phyloP scores from a whole-genome alignment of 2,329 filamentous ascomycete genomes.

The Cercospora zeina region DNA sequence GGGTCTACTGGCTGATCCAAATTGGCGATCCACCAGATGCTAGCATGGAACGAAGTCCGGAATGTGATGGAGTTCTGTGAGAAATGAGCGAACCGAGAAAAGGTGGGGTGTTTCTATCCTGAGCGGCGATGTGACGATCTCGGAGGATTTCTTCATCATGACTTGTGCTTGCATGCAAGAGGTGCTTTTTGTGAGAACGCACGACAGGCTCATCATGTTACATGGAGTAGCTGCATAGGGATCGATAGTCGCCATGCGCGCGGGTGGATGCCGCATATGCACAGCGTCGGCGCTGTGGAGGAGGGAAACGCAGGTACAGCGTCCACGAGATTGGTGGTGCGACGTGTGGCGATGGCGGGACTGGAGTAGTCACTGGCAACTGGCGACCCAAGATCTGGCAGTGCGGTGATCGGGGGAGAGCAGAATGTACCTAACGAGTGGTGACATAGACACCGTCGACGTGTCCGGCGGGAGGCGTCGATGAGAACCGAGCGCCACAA shows the following conservation, averaged over 20 bases:
- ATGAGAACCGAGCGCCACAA: neutral
- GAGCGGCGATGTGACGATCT: constrained; percentile 2
- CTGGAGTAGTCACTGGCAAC: neutral
- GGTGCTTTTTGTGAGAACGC: neutral
- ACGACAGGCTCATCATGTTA: constrained; percentile 3
- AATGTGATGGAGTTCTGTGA: constrained; percentile 48
- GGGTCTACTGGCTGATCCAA: neutral
- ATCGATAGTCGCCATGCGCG: constrained; percentile 3
- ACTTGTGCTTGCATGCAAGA: neutral
- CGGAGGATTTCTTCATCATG: neutral
- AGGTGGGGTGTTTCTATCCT: neutral
- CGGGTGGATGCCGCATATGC: constrained; percentile 1
- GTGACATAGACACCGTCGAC: neutral
- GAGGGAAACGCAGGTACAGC: neutral
- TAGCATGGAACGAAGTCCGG: constrained; percentile 45
- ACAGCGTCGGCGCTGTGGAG: neutral
- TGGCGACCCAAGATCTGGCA: neutral
- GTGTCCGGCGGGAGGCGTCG: constrained; percentile 2
- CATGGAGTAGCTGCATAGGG: constrained; percentile 1
- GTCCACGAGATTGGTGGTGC: neutral
- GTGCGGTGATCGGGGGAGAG: neutral
- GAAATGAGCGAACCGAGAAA: neutral
- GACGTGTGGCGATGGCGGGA: neutral
- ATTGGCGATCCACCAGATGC: constrained; percentile 1
- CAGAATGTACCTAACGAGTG: neutral